Conservation (phyloP, 257 asterid species). For the Plectranthus barbatus region DNA sequence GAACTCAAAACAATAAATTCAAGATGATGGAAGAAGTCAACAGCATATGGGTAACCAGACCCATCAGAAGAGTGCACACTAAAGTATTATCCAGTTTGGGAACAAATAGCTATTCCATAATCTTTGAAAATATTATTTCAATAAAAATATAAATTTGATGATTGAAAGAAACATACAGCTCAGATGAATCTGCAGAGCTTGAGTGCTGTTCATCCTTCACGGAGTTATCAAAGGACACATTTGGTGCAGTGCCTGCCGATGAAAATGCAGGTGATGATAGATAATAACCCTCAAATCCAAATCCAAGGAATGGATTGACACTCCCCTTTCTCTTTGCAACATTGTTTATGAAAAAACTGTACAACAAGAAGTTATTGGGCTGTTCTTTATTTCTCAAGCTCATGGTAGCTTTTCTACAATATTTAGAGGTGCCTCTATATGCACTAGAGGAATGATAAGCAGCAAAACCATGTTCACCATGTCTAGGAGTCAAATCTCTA, state of each 20-base stretch:
- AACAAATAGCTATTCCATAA: background rate
- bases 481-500: constrained; percentile 29
- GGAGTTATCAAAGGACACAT: constrained; percentile 54
- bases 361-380: constrained; percentile 57
- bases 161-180: constrained; percentile 48
- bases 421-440: constrained; percentile 28
- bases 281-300: constrained; percentile 43
- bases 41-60: background rate
- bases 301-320: constrained; percentile 34
- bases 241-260: constrained; percentile 59
- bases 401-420: constrained; percentile 51
- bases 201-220: constrained; percentile 33
- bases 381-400: constrained; percentile 52
- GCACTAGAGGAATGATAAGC: constrained; percentile 33
- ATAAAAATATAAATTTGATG: background rate
- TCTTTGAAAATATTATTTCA: background rate
- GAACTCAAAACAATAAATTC: background rate
- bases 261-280: constrained; percentile 43
- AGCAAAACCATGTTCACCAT: constrained; percentile 26
- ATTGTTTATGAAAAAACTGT: constrained; percentile 58
- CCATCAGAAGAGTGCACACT: background rate
- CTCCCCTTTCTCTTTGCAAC: constrained; percentile 43
- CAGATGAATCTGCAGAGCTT: constrained; percentile 42
- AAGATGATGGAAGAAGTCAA: background rate
- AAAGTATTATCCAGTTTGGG: background rate